Evolutionary conservation across 2,329 filamentous ascomycete species (phyloP), one percentile per base, ranked within the genome.

Genomic region (Sclerotinia trifoliorum): DNA sequence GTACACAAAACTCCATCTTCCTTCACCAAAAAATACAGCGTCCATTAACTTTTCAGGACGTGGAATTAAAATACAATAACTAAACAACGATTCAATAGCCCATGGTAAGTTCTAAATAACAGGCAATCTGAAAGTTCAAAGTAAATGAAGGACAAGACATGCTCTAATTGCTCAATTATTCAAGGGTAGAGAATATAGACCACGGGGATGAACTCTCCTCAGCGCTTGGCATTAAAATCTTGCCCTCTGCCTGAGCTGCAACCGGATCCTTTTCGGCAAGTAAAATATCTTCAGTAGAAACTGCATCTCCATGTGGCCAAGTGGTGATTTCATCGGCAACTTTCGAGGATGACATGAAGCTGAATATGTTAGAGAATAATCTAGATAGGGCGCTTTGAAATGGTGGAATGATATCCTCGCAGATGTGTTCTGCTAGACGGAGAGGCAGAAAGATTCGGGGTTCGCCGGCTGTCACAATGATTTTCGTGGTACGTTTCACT

Each of bases 361-460:
- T 24, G 39, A 62, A 51, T 1, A 51, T 26, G 10, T 7, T 62
- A 8, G 29, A 19, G n/a, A 67, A 26, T 5, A 62, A 48, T 54
- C 35, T 67, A 11, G 56, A 61, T 21, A 67, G 35, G 19, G 21
- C 26, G 21, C 21, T 66, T 11, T 56, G 57, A 26, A 21, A 29
- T 32, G 66, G 70, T 11, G 62, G 54, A 21, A 52, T 54, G 49
- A 70, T 70, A 24, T 67, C 32, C 24, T 60, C 39, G 49, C 67
- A 69, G 21, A 69, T 56, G 2, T 67, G 26, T 21, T 60, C 17
- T 29, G 69, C 69, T n/a, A 70, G 52, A 48, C 26, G 19, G 21
- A 54, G 49, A 26, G 69, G 69, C 15, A 70, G 67, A 42, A 69
- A 67, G 26, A 70, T 52, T 44, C 68, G 67, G n/a, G 69, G 69